Conservation (phyloP, 2,329 filamentous ascomycete genomes). For the Colletotrichum costaricense region DNA sequence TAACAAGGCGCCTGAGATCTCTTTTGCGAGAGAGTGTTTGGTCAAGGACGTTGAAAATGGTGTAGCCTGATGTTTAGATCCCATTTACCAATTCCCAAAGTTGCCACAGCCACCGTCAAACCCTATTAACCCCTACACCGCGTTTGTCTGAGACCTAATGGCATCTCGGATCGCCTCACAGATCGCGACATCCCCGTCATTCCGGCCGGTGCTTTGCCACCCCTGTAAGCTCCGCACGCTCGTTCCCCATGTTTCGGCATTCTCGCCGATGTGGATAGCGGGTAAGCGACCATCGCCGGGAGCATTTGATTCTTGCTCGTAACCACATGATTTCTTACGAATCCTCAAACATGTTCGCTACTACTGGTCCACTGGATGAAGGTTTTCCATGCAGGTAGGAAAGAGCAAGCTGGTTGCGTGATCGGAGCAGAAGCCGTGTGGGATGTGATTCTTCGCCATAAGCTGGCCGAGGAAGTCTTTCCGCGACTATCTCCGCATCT, state of each 20-base stretch:
- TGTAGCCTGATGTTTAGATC: background rate
- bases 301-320: background rate
- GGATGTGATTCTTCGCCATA: background rate
- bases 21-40: background rate
- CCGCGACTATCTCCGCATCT: slow-evolving; percentile 13
- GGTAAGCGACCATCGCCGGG: background rate
- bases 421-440: background rate
- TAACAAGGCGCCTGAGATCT: background rate
- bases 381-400: background rate
- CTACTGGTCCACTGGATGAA: background rate
- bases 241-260: slow-evolving; percentile 8
- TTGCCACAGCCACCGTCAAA: background rate
- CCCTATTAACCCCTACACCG: background rate
- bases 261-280: slow-evolving; percentile 28
- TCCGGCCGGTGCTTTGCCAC: background rate
- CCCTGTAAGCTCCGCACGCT: slow-evolving; percentile 7
- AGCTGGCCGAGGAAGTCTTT: background rate
- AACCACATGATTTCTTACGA: background rate
- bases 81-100: background rate
- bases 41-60: too few relatives aligned
- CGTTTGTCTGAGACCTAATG: background rate
- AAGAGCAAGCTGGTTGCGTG: background rate
- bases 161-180: background rate
- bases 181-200: slow-evolving; percentile 16
- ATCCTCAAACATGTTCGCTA: background rate